These are phyloP conservation scores for Lenzites betulinus DNA, from an alignment of 768 basidiomycete species.

Conservation along the genomic window DNA sequence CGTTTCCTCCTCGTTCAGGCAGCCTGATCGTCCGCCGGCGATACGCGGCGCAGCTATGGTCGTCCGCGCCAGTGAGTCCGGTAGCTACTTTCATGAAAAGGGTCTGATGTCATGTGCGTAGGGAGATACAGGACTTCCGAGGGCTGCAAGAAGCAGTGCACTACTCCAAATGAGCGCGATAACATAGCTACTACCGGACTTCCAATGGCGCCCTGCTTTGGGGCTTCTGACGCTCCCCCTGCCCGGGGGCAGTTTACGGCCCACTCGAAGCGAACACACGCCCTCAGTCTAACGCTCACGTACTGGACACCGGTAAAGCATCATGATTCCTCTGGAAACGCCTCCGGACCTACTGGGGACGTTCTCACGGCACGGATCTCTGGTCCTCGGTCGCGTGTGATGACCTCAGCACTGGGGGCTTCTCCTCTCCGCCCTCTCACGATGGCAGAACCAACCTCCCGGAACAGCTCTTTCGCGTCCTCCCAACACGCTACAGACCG, in stretches of 20 bases:
- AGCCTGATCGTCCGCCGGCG: not conserved
- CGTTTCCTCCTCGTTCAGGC: not conserved
- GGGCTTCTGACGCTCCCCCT: not conserved
- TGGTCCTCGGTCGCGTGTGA: constrained; percentile 16
- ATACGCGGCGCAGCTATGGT: constrained; percentile 11
- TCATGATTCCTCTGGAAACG: constrained; percentile 1
- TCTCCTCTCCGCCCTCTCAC: constrained; percentile 17
- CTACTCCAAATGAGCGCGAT: constrained; percentile 13
- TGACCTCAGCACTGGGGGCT: constrained; percentile 15
- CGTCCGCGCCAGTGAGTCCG: constrained; percentile 14
- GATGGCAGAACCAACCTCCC: constrained; percentile 8
- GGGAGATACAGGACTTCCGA: constrained; percentile 8
- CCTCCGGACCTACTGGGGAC: not conserved
- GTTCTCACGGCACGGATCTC: constrained; percentile 19
- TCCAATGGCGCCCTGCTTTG: not conserved
- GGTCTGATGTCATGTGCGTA: not conserved
- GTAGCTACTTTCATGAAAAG: not conserved
- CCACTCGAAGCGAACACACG: not conserved
- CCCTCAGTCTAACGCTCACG: constrained; percentile 14
- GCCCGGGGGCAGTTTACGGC: constrained; percentile 1
- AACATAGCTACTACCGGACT: not conserved
- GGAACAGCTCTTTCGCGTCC: constrained; percentile 13
- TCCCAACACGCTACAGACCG: constrained; percentile 23
- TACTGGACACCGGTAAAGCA: constrained; percentile 14
- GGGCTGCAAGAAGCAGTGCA: constrained; percentile 2